Evolutionary conservation across 2,329 filamentous ascomycete species (phyloP).

Genomic region (Ciborinia camelliae): DNA sequence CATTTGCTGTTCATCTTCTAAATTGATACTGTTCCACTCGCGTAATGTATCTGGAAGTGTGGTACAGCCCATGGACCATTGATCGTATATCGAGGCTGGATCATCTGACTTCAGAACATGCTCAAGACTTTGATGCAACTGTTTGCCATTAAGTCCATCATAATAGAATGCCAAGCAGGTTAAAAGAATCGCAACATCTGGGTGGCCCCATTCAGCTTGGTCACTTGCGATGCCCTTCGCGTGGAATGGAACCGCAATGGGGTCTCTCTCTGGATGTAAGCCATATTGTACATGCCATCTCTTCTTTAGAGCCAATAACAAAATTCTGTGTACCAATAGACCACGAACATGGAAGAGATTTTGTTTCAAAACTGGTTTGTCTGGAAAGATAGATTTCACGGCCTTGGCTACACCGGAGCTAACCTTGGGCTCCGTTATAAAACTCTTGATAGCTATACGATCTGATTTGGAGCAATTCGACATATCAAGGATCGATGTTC

Average conservation of each 20-base stretch:
- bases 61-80: conserved; percentile 43
- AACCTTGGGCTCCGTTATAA: conserved; percentile 34
- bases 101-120: conserved; percentile 53
- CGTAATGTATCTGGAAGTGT: conserved; percentile 46
- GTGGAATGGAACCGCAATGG: conserved; percentile 64
- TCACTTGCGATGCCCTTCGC: conserved; percentile 63
- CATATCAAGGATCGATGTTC: conserved; percentile 28
- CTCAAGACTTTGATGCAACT: conserved; percentile 49
- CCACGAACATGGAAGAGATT: conserved; percentile 58
- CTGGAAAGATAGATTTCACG: conserved; percentile 35
- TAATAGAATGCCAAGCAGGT: conserved; percentile 69
- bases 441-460: conserved; percentile 34
- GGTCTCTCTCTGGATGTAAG: conserved; percentile 50
- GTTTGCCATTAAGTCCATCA: conserved; percentile 47
- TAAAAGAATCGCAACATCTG: conserved; percentile 61
- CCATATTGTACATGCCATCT: conserved; percentile 62
- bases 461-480: conserved; percentile 19
- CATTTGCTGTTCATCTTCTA: conserved; percentile 53
- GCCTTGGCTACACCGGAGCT: conserved; percentile 27
- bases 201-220: conserved; percentile 64
- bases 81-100: conserved; percentile 53
- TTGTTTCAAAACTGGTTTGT: conserved; percentile 37
- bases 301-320: conserved; percentile 49
- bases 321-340: conserved; percentile 56
- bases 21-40: conserved; percentile 56